phyloP scores from a whole-genome alignment of 768 basidiomycete species.

The Zangia roseola region DNA sequence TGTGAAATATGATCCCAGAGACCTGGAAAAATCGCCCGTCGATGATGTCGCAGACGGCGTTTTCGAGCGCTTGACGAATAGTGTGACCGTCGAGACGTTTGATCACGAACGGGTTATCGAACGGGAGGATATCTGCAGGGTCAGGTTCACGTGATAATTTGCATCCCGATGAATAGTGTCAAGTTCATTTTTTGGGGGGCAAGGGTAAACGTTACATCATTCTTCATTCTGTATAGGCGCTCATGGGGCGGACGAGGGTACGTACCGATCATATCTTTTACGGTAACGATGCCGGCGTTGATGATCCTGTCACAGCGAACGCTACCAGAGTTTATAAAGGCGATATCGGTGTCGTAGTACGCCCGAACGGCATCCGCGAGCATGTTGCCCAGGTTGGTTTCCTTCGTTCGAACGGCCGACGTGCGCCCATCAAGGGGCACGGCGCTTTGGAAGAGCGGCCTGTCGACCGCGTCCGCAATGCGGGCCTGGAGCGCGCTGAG shows the following conservation, averaged over 20 bases:
- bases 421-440: constrained; percentile 7
- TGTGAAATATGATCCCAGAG: neutral
- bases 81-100: neutral
- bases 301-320: constrained; percentile 9
- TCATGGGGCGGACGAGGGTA: neutral
- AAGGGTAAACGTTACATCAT: too few species aligned
- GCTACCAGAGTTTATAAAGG: constrained; percentile 5
- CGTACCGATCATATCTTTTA: constrained; percentile 16
- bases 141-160: too few species aligned
- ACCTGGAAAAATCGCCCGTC: constrained; percentile 7
- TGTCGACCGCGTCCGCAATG: neutral
- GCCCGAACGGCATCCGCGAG: constrained; percentile 18
- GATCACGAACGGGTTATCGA: constrained; percentile 8
- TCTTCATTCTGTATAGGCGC: too few species aligned
- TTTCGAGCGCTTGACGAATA: constrained; percentile 11
- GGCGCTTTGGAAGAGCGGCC: constrained; percentile 1
- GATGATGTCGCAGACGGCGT: constrained; percentile 2
- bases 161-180: too few species aligned
- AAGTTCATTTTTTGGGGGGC: too few species aligned
- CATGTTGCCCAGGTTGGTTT: constrained; percentile 5
- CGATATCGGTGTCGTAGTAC: constrained; percentile 16
- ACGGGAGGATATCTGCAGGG: neutral
- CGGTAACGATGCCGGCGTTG: neutral
- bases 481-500: neutral
- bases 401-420: neutral